Evolutionary conservation across 495 filamentous ascomycete genomes (phyloP), one percentile per base, ranked within the genome.

Genomic region (Xylaria cubensis): DNA sequence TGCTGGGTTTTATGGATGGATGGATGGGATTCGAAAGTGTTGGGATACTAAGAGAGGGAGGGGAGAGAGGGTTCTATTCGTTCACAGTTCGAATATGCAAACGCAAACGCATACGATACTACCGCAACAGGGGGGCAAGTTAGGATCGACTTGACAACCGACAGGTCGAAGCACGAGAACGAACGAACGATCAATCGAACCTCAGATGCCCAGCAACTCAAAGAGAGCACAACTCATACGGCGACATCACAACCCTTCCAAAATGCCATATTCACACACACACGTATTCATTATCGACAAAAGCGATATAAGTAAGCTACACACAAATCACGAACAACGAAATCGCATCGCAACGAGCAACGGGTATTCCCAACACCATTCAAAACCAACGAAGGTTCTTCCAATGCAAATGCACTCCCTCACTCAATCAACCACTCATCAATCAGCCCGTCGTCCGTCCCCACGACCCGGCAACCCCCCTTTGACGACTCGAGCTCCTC

Each of bases 401-500:
- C 56, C 56, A 39, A 61, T 39, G 56, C 34, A 61, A 39, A 61
- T 61, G 58, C 58, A 21, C 3, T n/a, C 55, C 34, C 2, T 41
- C 34, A 6, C 4, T 36, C 34, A 36, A 36, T 36, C 34, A 34
- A 2, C n/a, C 5, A 26, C 29, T 5, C 7, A 44, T 63, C 59
- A 44, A 6, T 41, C 58, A 41, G 19, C 61, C 39, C 39, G 58
- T 46, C 39, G 58, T 46, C 32, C 61, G 34, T 24, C 58, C 55
- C 58, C 58, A 36, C 34, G 58, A 17, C 10, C 77, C 78, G 26
- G 73, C 75, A 19, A 77, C 71, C 21, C 67, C 71, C 21, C 67
- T 62, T 51, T 70, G 71, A 61, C 74, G 74, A 50, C 74, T 77
- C 50, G 61, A 48, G 63, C 74, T 74, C 62, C 78, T n/a, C 53